phyloP scores from a whole-genome alignment of 192 early-diverging fungal genomes.

The Umbelopsis sp. region DNA sequence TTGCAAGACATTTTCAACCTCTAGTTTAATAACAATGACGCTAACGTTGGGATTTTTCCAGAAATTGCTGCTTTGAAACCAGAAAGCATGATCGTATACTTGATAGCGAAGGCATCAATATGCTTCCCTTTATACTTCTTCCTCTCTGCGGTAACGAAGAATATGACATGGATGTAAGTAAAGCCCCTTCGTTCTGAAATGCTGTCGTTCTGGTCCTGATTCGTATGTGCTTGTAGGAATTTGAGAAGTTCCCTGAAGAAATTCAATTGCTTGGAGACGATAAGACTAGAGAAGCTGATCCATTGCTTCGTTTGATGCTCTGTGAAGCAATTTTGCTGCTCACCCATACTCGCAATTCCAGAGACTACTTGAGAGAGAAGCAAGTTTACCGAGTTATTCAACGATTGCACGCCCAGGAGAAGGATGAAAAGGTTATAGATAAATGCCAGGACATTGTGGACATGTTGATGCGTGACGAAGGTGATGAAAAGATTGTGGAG shows the following conservation, averaged over 20 bases:
- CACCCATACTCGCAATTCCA: slow-evolving; percentile 72
- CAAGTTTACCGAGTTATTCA: slow-evolving; percentile 88
- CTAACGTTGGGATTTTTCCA: slow-evolving; percentile 8
- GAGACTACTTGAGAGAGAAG: slow-evolving; percentile 77
- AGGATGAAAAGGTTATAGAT: slow-evolving; percentile 69
- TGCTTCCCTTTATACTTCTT: slow-evolving; percentile 86
- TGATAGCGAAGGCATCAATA: slow-evolving; percentile 71
- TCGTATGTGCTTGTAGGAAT: slow-evolving; percentile 59
- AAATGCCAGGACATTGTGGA: slow-evolving; percentile 80
- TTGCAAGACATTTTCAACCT: too few relatives aligned
- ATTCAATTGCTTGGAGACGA: slow-evolving; percentile 81
- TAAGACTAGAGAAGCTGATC: slow-evolving; percentile 85
- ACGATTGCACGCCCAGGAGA: slow-evolving; percentile 79
- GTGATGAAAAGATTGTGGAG: slow-evolving; percentile 33
- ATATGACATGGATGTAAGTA: slow-evolving; percentile 78
- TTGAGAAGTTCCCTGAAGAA: slow-evolving; percentile 93
- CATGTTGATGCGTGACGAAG: slow-evolving; percentile 82
- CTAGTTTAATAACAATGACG: background rate
- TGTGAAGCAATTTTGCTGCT: slow-evolving; percentile 84
- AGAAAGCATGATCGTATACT: slow-evolving; percentile 69
- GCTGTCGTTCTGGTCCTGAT: background rate
- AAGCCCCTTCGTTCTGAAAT: background rate
- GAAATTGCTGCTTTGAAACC: slow-evolving; percentile 83
- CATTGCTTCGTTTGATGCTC: slow-evolving; percentile 70
- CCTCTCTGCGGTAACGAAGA: slow-evolving; percentile 93